Conservation (phyloP, 108 stramenopile genomes). For the Pseudonitzschia multiseries region DNA sequence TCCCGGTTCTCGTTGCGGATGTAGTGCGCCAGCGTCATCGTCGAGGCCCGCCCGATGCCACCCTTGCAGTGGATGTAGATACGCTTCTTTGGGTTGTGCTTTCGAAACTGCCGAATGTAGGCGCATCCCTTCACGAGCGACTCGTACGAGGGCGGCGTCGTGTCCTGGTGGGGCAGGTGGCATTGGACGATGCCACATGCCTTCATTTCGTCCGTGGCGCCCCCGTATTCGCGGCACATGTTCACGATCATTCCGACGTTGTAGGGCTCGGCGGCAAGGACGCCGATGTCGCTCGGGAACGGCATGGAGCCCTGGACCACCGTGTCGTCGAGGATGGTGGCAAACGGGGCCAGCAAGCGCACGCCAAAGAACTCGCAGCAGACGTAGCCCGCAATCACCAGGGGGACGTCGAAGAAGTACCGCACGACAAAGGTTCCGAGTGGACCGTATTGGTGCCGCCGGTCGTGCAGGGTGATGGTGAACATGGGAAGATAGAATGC, state of each 20-base stretch:
- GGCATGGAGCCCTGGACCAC: conserved; percentile 8
- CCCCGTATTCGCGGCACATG: conserved; percentile 10
- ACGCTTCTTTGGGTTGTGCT: conserved; percentile 5
- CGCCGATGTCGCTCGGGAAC: conserved; percentile 5
- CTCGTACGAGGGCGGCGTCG: conserved; percentile 6
- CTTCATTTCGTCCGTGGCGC: conserved; percentile 8
- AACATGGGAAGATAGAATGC: conserved; percentile 11
- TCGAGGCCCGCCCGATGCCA: conserved; percentile 1
- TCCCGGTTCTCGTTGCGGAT: neutral
- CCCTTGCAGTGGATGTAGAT: conserved; percentile 15
- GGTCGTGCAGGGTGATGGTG: conserved; percentile 6
- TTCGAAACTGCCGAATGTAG: neutral
- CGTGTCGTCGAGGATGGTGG: conserved; percentile 1
- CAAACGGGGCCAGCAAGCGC: neutral
- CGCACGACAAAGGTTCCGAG: neutral
- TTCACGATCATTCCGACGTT: conserved; percentile 12
- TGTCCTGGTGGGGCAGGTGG: conserved; percentile 11
- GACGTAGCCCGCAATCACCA: neutral
- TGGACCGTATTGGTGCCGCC: neutral
- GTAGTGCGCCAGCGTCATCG: conserved; percentile 2
- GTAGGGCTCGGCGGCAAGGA: neutral
- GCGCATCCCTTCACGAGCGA: conserved; percentile 5
- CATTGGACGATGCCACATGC: conserved; percentile 3
- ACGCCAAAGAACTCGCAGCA: conserved; percentile 6
- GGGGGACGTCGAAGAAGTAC: conserved; percentile 1